Conservation (phyloP, 2,329 filamentous ascomycete species). For the Penicillium palitans region DNA sequence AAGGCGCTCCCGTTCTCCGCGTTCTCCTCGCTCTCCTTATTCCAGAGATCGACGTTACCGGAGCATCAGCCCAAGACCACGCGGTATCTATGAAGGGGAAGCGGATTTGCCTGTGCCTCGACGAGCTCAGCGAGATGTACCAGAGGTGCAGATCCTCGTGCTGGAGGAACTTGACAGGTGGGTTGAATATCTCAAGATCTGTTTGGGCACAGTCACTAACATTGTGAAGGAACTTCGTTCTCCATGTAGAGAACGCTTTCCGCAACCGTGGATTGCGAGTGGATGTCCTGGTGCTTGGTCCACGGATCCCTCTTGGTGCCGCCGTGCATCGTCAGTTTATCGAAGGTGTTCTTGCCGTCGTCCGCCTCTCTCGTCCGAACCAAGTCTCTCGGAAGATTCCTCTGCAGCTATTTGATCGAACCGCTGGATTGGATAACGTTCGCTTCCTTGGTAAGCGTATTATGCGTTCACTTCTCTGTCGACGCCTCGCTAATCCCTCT, state of each 20-base stretch:
- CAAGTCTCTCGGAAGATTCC: slow-evolving; percentile 73
- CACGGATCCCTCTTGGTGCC: slow-evolving; percentile 71
- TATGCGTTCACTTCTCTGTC: neutral
- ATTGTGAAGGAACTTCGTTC: slow-evolving; percentile 68
- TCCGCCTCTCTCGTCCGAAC: slow-evolving; percentile 69
- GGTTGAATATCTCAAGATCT: slow-evolving; percentile 12
- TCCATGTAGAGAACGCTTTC: slow-evolving; percentile 78
- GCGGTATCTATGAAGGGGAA: slow-evolving; percentile 57
- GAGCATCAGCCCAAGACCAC: slow-evolving; percentile 66
- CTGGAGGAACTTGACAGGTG: slow-evolving; percentile 70
- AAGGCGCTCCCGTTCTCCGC: slow-evolving; percentile 65
- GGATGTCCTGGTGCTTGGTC: slow-evolving; percentile 76
- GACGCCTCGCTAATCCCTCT: slow-evolving; percentile 14
- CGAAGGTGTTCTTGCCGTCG: slow-evolving; percentile 84
- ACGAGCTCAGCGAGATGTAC: slow-evolving; percentile 71
- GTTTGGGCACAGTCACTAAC: slow-evolving; percentile 9
- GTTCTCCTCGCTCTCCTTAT: slow-evolving; percentile 50
- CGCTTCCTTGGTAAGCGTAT: slow-evolving; percentile 65
- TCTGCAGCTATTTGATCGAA: slow-evolving; percentile 82
- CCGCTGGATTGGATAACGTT: slow-evolving; percentile 70
- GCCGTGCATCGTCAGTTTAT: slow-evolving; percentile 83
- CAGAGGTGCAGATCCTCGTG: slow-evolving; percentile 85
- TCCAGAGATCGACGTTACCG: slow-evolving; percentile 64
- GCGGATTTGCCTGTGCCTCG: slow-evolving; percentile 70
- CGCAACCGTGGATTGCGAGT: slow-evolving; percentile 68